Evolutionary conservation across 805 yeast species (phyloP).

Genomic region (Lipomyces oligophaga): DNA sequence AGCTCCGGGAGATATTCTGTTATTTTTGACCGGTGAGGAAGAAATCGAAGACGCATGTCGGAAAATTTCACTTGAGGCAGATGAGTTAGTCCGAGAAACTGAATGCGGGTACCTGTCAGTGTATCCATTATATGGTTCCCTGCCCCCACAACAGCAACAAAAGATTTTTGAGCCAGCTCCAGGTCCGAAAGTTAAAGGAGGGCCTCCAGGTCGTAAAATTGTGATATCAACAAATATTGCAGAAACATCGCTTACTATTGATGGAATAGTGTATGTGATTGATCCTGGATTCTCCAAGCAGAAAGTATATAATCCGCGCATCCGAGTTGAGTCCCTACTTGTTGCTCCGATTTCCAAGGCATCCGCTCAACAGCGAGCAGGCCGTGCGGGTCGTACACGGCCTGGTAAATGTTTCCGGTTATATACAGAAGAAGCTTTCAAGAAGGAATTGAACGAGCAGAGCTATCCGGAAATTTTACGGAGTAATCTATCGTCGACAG

Average conservation of each 20-base stretch:
- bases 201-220: conserved; percentile 92
- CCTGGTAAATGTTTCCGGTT: conserved; percentile 97
- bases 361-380: conserved; percentile 96
- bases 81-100: conserved; percentile 82
- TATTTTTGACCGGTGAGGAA: conserved; percentile 93
- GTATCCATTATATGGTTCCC: conserved; percentile 91
- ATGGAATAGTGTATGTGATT: conserved; percentile 94
- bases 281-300: conserved; percentile 98
- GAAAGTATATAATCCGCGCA: conserved; percentile 93
- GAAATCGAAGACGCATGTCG: conserved; percentile 97
- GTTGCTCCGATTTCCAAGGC: conserved; percentile 98
- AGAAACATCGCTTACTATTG: conserved; percentile 95
- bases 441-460: conserved; percentile 89
- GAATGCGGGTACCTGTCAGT: conserved; percentile 85
- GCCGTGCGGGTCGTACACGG: conserved; percentile 99
- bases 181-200: conserved; percentile 61
- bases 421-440: conserved; percentile 94
- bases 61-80: conserved; percentile 81
- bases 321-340: conserved; percentile 87
- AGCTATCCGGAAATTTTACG: conserved; percentile 93
- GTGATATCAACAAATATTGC: conserved; percentile 94
- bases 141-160: conserved; percentile 95
- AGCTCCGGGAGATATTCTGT: conserved; percentile 81
- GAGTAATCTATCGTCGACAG: conserved; percentile 86
- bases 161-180: conserved; percentile 91